Percentiles rank a stretch among this genome's conserved stretches.
These are phyloP conservation scores for Botryosphaeria dothidea DNA, from an alignment of 2,329 filamentous ascomycete genomes.

Conservation along the genomic window DNA sequence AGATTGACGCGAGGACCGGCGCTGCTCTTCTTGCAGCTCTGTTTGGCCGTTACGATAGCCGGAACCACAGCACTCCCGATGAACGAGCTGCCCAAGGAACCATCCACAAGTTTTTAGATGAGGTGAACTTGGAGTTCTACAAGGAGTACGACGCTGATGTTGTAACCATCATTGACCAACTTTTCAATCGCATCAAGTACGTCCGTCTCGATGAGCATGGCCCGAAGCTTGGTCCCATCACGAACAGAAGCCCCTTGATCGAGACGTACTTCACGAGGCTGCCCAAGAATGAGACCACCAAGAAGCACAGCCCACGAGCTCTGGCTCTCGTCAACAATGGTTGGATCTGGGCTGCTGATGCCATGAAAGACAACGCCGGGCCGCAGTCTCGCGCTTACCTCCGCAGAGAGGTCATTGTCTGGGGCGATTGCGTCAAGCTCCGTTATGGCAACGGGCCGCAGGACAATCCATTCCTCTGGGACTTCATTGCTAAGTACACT, in stretches of 20 bases:
- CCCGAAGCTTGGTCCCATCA: slow-evolving; percentile 80
- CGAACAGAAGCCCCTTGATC: slow-evolving; percentile 74
- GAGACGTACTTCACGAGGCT: slow-evolving; percentile 95
- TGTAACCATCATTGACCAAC: slow-evolving; percentile 80
- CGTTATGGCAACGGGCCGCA: slow-evolving; percentile 78
- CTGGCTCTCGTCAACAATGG: slow-evolving; percentile 91
- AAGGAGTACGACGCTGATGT: slow-evolving; percentile 86
- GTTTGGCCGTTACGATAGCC: slow-evolving; percentile 67
- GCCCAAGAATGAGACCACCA: slow-evolving; percentile 74
- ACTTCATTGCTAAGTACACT: slow-evolving; percentile 93
- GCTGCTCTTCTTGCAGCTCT: slow-evolving; percentile 69
- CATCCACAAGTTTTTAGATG: slow-evolving; percentile 67
- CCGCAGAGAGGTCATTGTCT: slow-evolving; percentile 93
- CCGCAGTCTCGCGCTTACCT: slow-evolving; percentile 89
- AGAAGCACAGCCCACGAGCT: slow-evolving; percentile 72
- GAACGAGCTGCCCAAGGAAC: slow-evolving; percentile 55
- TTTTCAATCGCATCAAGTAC: slow-evolving; percentile 95
- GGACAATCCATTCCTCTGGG: slow-evolving; percentile 93
- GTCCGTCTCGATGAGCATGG: slow-evolving; percentile 89
- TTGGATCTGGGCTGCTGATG: slow-evolving; percentile 98
- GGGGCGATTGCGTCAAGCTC: slow-evolving; percentile 97
- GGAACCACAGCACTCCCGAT: slow-evolving; percentile 51
- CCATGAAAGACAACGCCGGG: slow-evolving; percentile 89
- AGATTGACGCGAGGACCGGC: slow-evolving; percentile 67
- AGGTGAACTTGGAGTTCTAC: slow-evolving; percentile 86